A percentile compares a stretch with the other conserved stretches of the same genome.
Evolutionary conservation across 495 filamentous ascomycete genomes (phyloP).

Genomic region (Apiosordaria backusii): DNA sequence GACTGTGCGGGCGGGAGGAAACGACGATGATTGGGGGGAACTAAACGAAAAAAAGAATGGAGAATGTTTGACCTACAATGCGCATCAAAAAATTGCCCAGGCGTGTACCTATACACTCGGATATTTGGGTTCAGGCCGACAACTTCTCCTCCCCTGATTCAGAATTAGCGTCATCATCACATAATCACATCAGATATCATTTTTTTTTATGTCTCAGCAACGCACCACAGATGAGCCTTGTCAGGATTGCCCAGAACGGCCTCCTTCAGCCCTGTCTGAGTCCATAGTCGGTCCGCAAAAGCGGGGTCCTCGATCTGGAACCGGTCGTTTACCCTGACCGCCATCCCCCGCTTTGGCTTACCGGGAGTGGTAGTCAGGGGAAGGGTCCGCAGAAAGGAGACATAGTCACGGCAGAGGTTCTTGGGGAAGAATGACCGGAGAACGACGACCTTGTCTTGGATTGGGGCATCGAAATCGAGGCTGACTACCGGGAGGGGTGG

Average conservation of each 20-base stretch:
- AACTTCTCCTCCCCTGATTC: slow-evolving; percentile 72
- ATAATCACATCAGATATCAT: neutral
- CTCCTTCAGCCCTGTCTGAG: slow-evolving; percentile 56
- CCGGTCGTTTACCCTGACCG: slow-evolving; percentile 84
- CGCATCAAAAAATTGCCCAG: slow-evolving; percentile 84
- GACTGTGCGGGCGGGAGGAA: too few relatives aligned
- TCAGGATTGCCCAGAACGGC: slow-evolving; percentile 35
- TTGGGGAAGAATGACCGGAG: slow-evolving; percentile 74
- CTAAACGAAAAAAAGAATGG: too few relatives aligned
- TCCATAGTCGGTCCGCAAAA: slow-evolving; percentile 76
- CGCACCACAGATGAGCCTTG: slow-evolving; percentile 35
- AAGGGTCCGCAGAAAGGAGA: slow-evolving; percentile 70
- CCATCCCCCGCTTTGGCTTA: slow-evolving; percentile 79
- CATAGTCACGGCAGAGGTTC: slow-evolving; percentile 77
- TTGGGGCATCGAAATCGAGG: slow-evolving; percentile 55
- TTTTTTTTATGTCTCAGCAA: neutral
- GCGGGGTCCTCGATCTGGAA: slow-evolving; percentile 74
- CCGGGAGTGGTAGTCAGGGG: slow-evolving; percentile 78
- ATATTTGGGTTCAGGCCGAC: slow-evolving; percentile 90
- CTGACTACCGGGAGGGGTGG: slow-evolving; percentile 67
- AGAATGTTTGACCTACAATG: slow-evolving; percentile 61
- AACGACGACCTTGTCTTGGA: slow-evolving; percentile 65
- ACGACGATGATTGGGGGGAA: too few relatives aligned
- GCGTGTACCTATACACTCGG: slow-evolving; percentile 82
- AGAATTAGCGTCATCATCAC: neutral